Evolutionary conservation across 345 rosid genomes (phyloP).

Genomic region (Murraya paniculata): DNA sequence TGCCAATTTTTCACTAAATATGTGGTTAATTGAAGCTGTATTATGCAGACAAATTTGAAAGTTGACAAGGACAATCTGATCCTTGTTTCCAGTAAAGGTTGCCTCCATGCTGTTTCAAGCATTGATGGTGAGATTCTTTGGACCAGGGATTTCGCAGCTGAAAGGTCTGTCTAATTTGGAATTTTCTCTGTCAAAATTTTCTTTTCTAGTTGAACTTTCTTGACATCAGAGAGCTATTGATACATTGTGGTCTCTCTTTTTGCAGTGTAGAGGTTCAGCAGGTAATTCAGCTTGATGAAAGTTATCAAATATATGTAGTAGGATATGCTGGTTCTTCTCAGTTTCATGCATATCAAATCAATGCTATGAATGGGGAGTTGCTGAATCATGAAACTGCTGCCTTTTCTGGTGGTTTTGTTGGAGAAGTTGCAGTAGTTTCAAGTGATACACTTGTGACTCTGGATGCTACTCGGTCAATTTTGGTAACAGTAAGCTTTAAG

Average conservation of each 20-base stretch:
- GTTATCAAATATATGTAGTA: slow-evolving; percentile 49
- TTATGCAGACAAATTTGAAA: slow-evolving; percentile 59
- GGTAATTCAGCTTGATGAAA: slow-evolving; percentile 56
- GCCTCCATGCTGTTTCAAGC: slow-evolving; percentile 84
- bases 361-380: slow-evolving; percentile 69
- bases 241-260: slow-evolving; percentile 14
- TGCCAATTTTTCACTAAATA: neutral
- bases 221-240: slow-evolving; percentile 7
- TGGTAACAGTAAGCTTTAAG: slow-evolving; percentile 52
- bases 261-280: slow-evolving; percentile 81
- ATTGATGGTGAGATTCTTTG: slow-evolving; percentile 84
- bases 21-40: slow-evolving; percentile 13
- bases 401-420: slow-evolving; percentile 72
- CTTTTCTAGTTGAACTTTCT: neutral
- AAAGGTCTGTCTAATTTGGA: slow-evolving; percentile 55
- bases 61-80: slow-evolving; percentile 64
- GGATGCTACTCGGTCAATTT: slow-evolving; percentile 59
- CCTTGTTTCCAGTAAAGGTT: slow-evolving; percentile 65
- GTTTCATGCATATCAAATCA: slow-evolving; percentile 60
- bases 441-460: slow-evolving; percentile 59
- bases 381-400: slow-evolving; percentile 51
- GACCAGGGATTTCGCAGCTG: slow-evolving; percentile 73
- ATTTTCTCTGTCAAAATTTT: neutral
- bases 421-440: slow-evolving; percentile 62
- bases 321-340: slow-evolving; percentile 67